Conservation (phyloP, 1,284 basidiomycete species). For the Sanghuangporus weigelae region DNA sequence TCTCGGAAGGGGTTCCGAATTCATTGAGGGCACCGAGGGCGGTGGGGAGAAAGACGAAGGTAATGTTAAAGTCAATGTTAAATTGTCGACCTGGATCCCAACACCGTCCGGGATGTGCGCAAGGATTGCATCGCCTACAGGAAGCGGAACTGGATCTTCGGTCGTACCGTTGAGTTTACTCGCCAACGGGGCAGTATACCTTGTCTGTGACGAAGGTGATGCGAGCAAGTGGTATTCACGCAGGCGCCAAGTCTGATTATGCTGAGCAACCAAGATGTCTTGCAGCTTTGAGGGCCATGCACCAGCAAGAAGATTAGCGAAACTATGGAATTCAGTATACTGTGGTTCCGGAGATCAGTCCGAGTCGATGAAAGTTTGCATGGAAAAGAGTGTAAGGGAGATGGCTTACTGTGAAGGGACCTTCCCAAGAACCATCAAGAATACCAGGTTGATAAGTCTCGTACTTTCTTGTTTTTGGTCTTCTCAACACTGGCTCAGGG, state of each 20-base stretch:
- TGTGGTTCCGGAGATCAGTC: slow-evolving; percentile 25
- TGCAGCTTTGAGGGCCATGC: slow-evolving; percentile 51
- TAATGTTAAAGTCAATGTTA: slow-evolving; percentile 34
- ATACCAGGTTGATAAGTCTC: slow-evolving; percentile 41
- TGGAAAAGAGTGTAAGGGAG: not conserved
- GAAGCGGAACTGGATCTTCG: slow-evolving; percentile 23
- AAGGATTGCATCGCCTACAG: slow-evolving; percentile 33
- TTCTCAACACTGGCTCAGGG: not conserved
- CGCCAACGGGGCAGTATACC: slow-evolving; percentile 19
- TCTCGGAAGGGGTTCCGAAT: slow-evolving; percentile 17
- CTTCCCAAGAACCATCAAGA: slow-evolving; percentile 72
- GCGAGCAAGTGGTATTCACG: slow-evolving; percentile 59
- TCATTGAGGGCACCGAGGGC: slow-evolving; percentile 21
- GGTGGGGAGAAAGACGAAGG: slow-evolving; percentile 1
- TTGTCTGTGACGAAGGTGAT: slow-evolving; percentile 11
- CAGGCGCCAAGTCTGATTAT: slow-evolving; percentile 74
- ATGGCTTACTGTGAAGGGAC: slow-evolving; percentile 57
- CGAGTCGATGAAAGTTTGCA: not conserved
- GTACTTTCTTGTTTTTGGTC: not conserved
- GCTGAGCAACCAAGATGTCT: slow-evolving; percentile 54
- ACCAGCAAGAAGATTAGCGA: slow-evolving; percentile 58
- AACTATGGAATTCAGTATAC: slow-evolving; percentile 72
- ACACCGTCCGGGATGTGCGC: slow-evolving; percentile 52
- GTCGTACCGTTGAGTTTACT: not conserved
- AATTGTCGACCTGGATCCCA: slow-evolving; percentile 31